Percentiles rank a stretch among this genome's conserved stretches.
Evolutionary conservation across 73 alveolate genomes (phyloP).

Genomic region (Stentor roeselii): DNA sequence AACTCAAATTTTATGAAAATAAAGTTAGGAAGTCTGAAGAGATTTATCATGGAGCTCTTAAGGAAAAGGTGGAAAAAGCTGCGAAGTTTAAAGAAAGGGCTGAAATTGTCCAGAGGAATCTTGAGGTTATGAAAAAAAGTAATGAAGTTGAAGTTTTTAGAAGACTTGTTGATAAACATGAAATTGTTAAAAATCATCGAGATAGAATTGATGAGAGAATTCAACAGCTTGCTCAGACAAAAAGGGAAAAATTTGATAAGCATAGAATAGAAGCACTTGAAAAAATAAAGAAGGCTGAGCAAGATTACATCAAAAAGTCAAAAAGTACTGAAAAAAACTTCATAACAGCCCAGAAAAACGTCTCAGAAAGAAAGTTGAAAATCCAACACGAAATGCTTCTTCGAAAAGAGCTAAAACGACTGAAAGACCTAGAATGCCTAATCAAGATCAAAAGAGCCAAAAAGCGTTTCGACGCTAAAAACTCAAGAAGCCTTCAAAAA

Average conservation of each 20-base stretch:
- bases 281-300: background rate
- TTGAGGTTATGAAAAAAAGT: background rate
- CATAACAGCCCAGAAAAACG: background rate
- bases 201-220: background rate
- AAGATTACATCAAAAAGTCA: background rate
- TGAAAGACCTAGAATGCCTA: slow-evolving; percentile 1
- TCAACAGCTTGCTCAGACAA: background rate
- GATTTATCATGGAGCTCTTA: background rate
- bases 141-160: slow-evolving; percentile 10
- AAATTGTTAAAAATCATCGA: background rate
- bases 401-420: background rate
- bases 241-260: background rate
- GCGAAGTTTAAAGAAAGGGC: background rate
- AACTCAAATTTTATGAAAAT: background rate
- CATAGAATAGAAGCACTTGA: background rate
- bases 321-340: background rate
- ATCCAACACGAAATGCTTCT: background rate
- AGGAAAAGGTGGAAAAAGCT: background rate
- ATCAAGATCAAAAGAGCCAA: slow-evolving; percentile 8
- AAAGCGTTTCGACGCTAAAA: background rate
- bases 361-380: background rate
- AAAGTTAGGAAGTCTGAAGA: slow-evolving; percentile 9
- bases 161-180: slow-evolving; percentile 5
- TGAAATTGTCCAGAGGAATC: background rate
- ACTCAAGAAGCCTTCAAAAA: background rate